phyloP scores from a whole-genome alignment of 2,329 filamentous ascomycete genomes.

The Colletotrichum sp. region DNA sequence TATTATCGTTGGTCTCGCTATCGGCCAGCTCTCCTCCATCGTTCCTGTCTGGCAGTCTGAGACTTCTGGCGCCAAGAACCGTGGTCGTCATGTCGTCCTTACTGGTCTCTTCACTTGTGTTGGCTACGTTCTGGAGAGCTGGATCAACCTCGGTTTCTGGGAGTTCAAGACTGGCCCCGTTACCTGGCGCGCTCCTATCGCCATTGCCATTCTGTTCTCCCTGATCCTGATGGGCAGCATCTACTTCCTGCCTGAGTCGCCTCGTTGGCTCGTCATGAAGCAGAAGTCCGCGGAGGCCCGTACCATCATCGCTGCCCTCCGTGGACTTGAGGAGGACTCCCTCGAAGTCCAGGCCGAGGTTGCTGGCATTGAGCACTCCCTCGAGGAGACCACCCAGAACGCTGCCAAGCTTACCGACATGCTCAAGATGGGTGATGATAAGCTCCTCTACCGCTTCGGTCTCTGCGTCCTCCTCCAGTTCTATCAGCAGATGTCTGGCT shows the following conservation, averaged over 20 bases:
- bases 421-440: slow-evolving; percentile 54
- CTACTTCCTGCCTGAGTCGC: slow-evolving; percentile 37
- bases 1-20: slow-evolving; percentile 44
- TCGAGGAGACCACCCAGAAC: slow-evolving; percentile 44
- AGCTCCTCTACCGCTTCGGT: slow-evolving; percentile 53
- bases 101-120: slow-evolving; percentile 27
- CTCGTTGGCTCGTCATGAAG: slow-evolving; percentile 36
- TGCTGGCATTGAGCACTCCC: slow-evolving; percentile 51
- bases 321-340: slow-evolving; percentile 53
- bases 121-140: slow-evolving; percentile 42
- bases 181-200: slow-evolving; percentile 39
- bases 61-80: slow-evolving; percentile 41
- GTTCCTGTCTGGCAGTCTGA: slow-evolving; percentile 47
- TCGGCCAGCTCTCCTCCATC: slow-evolving; percentile 42
- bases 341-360: slow-evolving; percentile 56
- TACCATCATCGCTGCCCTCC: slow-evolving; percentile 41
- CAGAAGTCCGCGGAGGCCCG: slow-evolving; percentile 36
- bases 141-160: slow-evolving; percentile 51
- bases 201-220: slow-evolving; percentile 36
- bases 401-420: slow-evolving; percentile 46
- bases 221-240: slow-evolving; percentile 36
- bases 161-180: slow-evolving; percentile 31
- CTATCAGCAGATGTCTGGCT: slow-evolving; percentile 40
- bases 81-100: slow-evolving; percentile 46
- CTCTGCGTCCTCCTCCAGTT: slow-evolving; percentile 56